These are phyloP conservation scores for Penicillium sp. DNA, from an alignment of 2,329 filamentous ascomycete genomes.

Conservation along the genomic window DNA sequence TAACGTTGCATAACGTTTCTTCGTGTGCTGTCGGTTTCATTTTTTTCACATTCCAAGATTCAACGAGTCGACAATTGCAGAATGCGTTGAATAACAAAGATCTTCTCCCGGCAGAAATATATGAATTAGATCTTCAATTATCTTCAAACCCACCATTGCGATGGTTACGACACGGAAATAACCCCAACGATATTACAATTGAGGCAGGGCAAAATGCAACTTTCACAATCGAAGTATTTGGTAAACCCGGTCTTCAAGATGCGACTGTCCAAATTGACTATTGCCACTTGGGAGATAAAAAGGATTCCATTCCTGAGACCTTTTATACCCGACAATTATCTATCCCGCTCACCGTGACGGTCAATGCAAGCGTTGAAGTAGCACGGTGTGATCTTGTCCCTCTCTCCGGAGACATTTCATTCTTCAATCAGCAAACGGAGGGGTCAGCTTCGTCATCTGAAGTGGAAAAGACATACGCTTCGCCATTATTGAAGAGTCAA, in stretches of 20 bases:
- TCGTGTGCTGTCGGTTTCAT: slow-evolving; percentile 75
- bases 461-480: slow-evolving; percentile 9
- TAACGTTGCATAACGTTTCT: slow-evolving; percentile 78
- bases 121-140: slow-evolving; percentile 79
- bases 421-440: slow-evolving; percentile 41
- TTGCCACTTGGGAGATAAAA: slow-evolving; percentile 68
- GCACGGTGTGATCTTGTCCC: slow-evolving; percentile 74
- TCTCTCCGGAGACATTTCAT: slow-evolving; percentile 66
- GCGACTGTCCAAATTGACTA: slow-evolving; percentile 83
- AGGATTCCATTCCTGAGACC: slow-evolving; percentile 63
- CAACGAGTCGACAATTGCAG: slow-evolving; percentile 73
- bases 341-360: slow-evolving; percentile 78
- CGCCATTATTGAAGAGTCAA: slow-evolving; percentile 16
- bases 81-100: slow-evolving; percentile 71
- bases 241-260: slow-evolving; percentile 77
- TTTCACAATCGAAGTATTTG: slow-evolving; percentile 80
- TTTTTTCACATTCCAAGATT: slow-evolving; percentile 85
- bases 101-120: slow-evolving; percentile 71
- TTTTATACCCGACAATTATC: slow-evolving; percentile 84
- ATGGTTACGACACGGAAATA: slow-evolving; percentile 48
- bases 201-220: slow-evolving; percentile 62
- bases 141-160: slow-evolving; percentile 65
- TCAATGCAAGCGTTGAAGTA: slow-evolving; percentile 86
- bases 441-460: background rate
- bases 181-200: slow-evolving; percentile 57